Percentiles rank a stretch among this genome's conserved stretches.
Evolutionary conservation across 2,329 filamentous ascomycete genomes (phyloP).

Genomic region (Neopestalotiopsis sp.): DNA sequence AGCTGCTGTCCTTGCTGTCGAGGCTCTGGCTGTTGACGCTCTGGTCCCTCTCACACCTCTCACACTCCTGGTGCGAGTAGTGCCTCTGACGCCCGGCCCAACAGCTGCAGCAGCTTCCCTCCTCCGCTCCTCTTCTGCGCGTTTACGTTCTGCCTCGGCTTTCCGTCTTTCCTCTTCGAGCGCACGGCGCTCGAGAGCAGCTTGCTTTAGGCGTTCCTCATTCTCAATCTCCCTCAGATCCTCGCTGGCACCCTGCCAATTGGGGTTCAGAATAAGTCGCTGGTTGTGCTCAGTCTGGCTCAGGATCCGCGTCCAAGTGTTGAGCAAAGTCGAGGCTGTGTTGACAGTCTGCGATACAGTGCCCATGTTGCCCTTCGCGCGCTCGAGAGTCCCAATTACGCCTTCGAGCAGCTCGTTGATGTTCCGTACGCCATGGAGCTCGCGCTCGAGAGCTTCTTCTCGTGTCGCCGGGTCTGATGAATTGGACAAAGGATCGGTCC

Average conservation of each 20-base stretch:
- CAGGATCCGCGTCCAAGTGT: constrained; percentile 94
- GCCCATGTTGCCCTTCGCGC: constrained; percentile 81
- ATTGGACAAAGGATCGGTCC: constrained; percentile 43
- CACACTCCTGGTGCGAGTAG: not conserved
- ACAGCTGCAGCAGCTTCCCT: constrained; percentile 41
- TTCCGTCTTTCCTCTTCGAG: constrained; percentile 80
- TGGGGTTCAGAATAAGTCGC: constrained; percentile 83
- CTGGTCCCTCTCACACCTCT: constrained; percentile 16
- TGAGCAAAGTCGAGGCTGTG: constrained; percentile 86
- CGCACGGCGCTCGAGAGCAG: constrained; percentile 77
- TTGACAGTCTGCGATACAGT: constrained; percentile 85
- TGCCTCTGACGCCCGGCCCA: constrained; percentile 15
- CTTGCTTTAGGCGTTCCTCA: constrained; percentile 74
- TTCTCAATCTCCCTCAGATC: constrained; percentile 88
- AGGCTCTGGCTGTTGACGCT: not conserved
- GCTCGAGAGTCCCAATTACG: constrained; percentile 73
- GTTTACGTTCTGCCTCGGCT: constrained; percentile 70
- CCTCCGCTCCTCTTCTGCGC: constrained; percentile 65
- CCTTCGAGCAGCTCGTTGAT: constrained; percentile 89
- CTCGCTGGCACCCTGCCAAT: constrained; percentile 87
- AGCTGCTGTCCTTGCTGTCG: not conserved
- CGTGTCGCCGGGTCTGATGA: constrained; percentile 71
- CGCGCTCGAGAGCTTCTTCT: constrained; percentile 75
- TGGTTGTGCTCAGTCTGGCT: constrained; percentile 98
- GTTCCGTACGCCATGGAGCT: constrained; percentile 81